Base-by-base conservation (phyloP, 139 green algal genomes). In the Eudorina sp. region DNA sequence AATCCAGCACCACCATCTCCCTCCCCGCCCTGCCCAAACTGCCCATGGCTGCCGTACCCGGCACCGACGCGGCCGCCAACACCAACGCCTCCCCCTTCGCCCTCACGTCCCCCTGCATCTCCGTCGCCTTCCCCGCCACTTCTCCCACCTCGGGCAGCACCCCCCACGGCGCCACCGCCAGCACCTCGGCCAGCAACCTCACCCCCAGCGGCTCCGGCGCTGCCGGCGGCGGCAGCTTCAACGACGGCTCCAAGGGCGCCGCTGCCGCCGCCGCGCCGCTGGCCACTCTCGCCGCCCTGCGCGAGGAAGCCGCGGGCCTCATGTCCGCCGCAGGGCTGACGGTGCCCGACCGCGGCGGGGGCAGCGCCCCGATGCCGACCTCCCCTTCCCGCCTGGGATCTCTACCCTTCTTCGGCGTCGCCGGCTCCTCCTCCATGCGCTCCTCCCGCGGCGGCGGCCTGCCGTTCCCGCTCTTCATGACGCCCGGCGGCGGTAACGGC, bases 401-500 rank as follows among this genome's bases (percentile, higher is more conserved):
- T 18, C n/a, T 81, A 0, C 31, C 73, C 73, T 81, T 81, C 45
- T 27, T 81, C 7, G 73, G 73, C 75, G 13, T 4, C 75, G 75
- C 51, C n/a, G 75, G 75, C n/a, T 51, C 48, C 31, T 16, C 18
- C 75, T 81, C 73, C 41, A 81, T 81, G 73, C 48, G 75, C 45
- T 9, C 48, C 75, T 62, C 45, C 43, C 73, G 45, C 45, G n/a
- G 29, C 18, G 75, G 75, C 45, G 45, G 19, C 45, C 21, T 41
- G 45, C 64, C 48, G 19, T 68, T 83, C 75, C 75, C 51, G 21
- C 13, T 66, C n/a, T 31, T 38, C 51, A 41, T 68, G 31, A 31
- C 11, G 38, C n/a, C 16, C 13, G 48, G n/a, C 51, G 9, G 38
- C 51, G 38, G 48, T n/a, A 43, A n/a, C n/a, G n/a, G n/a, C 51